These are phyloP conservation scores for Albugo laibachii DNA, from an alignment of 352 stramenopile species.

Conservation along the genomic window DNA sequence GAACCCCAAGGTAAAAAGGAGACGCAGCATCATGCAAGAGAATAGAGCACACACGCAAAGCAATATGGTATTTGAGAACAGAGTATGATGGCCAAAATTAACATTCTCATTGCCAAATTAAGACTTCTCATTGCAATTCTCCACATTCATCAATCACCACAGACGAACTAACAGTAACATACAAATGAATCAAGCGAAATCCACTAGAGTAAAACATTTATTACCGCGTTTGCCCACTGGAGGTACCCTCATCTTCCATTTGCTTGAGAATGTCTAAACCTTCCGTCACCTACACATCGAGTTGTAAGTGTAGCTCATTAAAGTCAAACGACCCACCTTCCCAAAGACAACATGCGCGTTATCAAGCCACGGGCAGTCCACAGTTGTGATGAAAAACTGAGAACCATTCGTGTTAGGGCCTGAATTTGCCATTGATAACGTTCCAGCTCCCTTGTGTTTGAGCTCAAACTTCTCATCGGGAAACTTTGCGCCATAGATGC, in stretches of 20 bases:
- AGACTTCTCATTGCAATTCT: slow-evolving; percentile 30
- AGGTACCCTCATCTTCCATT: slow-evolving; percentile 88
- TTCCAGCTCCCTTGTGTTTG: slow-evolving; percentile 75
- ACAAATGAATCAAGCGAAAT: slow-evolving; percentile 10
- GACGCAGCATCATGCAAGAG: too few species aligned
- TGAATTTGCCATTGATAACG: slow-evolving; percentile 94
- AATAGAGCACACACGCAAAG: too few species aligned
- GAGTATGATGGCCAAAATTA: too few species aligned
- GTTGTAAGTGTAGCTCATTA: background rate
- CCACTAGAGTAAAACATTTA: slow-evolving; percentile 18
- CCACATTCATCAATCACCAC: slow-evolving; percentile 95
- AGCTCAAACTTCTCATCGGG: slow-evolving; percentile 92
- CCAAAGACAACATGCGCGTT: slow-evolving; percentile 87
- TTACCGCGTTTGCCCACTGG: slow-evolving; percentile 72
- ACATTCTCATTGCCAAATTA: too few species aligned
- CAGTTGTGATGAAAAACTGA: slow-evolving; percentile 95
- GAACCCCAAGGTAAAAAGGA: too few species aligned
- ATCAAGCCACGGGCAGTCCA: slow-evolving; percentile 83
- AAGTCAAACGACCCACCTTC: slow-evolving; percentile 24
- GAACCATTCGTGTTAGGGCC: slow-evolving; percentile 94
- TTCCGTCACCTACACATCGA: slow-evolving; percentile 39
- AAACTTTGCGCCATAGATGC: slow-evolving; percentile 92
- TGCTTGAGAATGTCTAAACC: slow-evolving; percentile 91
- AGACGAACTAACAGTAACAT: slow-evolving; percentile 11
- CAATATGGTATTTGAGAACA: too few species aligned